Percentiles rank a stretch among this genome's conserved stretches.
Evolutionary conservation across 1,284 basidiomycete genomes (phyloP).

Genomic region (Erythrobasidium hasegawianum): DNA sequence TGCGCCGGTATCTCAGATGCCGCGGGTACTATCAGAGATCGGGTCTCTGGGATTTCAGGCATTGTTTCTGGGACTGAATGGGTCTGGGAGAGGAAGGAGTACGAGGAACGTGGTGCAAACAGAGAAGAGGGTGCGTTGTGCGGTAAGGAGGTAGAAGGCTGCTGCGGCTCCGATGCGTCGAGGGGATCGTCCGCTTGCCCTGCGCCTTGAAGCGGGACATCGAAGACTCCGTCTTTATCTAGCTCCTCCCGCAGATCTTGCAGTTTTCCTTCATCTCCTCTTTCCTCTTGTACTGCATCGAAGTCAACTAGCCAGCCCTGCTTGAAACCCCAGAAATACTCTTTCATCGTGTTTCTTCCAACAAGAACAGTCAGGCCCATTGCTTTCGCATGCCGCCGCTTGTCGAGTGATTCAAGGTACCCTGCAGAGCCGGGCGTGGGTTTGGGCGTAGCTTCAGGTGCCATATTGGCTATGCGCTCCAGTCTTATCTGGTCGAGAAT

Average conservation of each 20-base stretch:
- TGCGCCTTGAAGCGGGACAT: neutral
- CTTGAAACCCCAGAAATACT: conserved; percentile 82
- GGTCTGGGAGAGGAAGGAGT: conserved; percentile 5
- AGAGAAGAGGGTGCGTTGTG: neutral
- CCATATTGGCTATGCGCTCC: conserved; percentile 46
- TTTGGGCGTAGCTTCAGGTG: conserved; percentile 21
- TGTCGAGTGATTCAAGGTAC: conserved; percentile 60
- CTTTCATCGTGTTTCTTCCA: conserved; percentile 87
- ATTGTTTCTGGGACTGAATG: conserved; percentile 1
- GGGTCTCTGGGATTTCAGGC: conserved; percentile 2
- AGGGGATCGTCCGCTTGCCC: neutral
- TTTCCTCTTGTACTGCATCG: conserved; percentile 41
- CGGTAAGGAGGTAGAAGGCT: neutral
- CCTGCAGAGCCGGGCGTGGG: conserved; percentile 45
- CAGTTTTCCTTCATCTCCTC: conserved; percentile 48
- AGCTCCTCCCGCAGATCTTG: conserved; percentile 51
- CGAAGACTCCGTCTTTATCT: conserved; percentile 29
- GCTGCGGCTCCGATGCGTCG: neutral
- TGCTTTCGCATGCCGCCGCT: conserved; percentile 53
- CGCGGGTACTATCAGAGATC: conserved; percentile 24
- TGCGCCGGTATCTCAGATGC: conserved; percentile 60
- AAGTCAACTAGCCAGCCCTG: conserved; percentile 58
- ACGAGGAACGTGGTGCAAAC: conserved; percentile 9
- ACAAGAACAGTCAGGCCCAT: conserved; percentile 60
- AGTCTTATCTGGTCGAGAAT: conserved; percentile 69